phyloP scores from a whole-genome alignment of 2,329 filamentous ascomycete species.

The Penicillium sp. region DNA sequence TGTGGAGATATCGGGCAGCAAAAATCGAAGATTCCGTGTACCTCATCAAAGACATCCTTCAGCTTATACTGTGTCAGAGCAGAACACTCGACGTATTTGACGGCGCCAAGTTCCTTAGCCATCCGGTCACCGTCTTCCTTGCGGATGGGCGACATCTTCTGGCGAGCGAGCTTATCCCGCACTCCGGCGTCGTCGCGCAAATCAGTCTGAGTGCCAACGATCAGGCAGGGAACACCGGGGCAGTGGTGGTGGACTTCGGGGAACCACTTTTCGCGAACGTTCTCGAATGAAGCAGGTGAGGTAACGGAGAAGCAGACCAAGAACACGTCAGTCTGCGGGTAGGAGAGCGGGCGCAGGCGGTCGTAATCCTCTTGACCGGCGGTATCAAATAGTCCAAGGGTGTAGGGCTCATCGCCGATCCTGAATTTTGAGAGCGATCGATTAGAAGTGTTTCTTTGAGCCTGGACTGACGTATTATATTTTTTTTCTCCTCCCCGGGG shows the following conservation, averaged over 20 bases:
- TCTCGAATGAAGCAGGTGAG: slow-evolving; percentile 95
- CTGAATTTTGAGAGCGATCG: slow-evolving; percentile 47
- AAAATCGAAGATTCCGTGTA: slow-evolving; percentile 42
- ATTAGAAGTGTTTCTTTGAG: slow-evolving; percentile 4
- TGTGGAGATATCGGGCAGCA: not conserved
- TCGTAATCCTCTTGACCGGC: slow-evolving; percentile 99
- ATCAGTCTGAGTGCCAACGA: slow-evolving; percentile 97
- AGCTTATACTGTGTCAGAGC: slow-evolving; percentile 97
- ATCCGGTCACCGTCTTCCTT: slow-evolving; percentile 93
- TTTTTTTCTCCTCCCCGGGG: not conserved
- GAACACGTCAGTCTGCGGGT: slow-evolving; percentile 98
- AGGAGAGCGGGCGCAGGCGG: slow-evolving; percentile 90
- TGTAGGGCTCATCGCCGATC: slow-evolving; percentile 99
- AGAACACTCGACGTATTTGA: slow-evolving; percentile 99
- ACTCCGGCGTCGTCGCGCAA: slow-evolving; percentile 85
- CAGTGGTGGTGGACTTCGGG: slow-evolving; percentile 99
- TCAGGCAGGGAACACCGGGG: slow-evolving; percentile 93
- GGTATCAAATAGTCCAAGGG: slow-evolving; percentile 94
- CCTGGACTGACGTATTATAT: not conserved
- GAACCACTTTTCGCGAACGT: slow-evolving; percentile 99
- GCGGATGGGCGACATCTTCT: slow-evolving; percentile 91
- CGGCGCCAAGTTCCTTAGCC: slow-evolving; percentile 94
- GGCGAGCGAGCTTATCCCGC: slow-evolving; percentile 85
- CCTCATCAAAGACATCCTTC: slow-evolving; percentile 99
- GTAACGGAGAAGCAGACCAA: slow-evolving; percentile 98